Evolutionary conservation across 768 basidiomycete genomes (phyloP), one percentile per base, ranked within the genome.

Genomic region (Boletus reticuloceps): DNA sequence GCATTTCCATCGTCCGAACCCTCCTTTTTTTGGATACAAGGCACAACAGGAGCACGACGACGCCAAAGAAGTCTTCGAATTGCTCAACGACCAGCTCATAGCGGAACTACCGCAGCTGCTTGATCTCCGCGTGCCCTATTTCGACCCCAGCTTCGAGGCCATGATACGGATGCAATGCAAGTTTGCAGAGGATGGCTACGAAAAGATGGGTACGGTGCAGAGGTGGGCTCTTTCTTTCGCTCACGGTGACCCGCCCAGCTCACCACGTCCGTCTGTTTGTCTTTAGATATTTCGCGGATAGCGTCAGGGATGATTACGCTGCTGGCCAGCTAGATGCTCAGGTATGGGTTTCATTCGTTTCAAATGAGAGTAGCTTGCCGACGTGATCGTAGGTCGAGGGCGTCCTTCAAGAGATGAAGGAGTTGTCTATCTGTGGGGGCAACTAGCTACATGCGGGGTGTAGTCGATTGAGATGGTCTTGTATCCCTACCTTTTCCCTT

Each of bases 141-240:
- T 98, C 59, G 97, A 98, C 71, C 97, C 97, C 6, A 94, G 91
- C 62, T 98, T 98, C 69, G 97, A 98, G 74, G 92, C 96, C 44
- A 98, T 98, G 96, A 94, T 94, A 60, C 83, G 97, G 31, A 91
- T 97, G 85, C 97, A 99, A 67, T 84, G 91, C 67, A 94, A 95
- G 67, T 98, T 98, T 68, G 95, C 96, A 0, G 93, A 98, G 71
- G 96, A 99, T 64, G 95, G 96, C 0, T 98, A 99, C 69, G 94
- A 98, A 75, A 97, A 94, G 74, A 82, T 98, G 48, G 89, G 94
- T 47, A 87, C 92, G 43, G 95, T 98, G 10, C 96, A 99, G 72
- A 77, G 93, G 86, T 92, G 58, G 19, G 48, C 0, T 46, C 5
- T 20, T 13, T 40, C 34, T 29, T 22, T 37, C 8, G 20, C 22